These are phyloP conservation scores for Solanum peruvianum DNA, from an alignment of 257 asterid species.

Conservation along the genomic window DNA sequence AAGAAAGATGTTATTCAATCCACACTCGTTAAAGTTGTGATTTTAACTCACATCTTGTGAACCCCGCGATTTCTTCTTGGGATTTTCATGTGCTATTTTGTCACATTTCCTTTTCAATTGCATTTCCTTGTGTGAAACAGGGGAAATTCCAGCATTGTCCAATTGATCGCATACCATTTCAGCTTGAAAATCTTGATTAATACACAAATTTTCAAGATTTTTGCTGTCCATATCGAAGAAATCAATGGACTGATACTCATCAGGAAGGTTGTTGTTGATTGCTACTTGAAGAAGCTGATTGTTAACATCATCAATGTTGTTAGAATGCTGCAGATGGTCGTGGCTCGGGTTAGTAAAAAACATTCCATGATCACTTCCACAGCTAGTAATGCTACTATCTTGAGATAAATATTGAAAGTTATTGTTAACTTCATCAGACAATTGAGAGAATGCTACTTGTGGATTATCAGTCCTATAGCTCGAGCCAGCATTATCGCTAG, in stretches of 20 bases:
- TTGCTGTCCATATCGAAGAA: conserved; percentile 10
- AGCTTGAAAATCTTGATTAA: conserved; percentile 8
- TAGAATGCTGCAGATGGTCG: neutral
- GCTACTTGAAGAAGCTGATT: neutral
- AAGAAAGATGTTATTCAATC: neutral
- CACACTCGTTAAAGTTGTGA: neutral
- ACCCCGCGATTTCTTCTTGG: conserved; percentile 40
- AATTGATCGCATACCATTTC: conserved; percentile 1
- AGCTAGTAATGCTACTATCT: conserved; percentile 34
- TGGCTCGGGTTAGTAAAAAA: neutral
- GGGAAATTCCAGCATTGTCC: conserved; percentile 4
- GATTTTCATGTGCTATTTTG: conserved; percentile 2
- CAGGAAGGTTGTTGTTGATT: neutral
- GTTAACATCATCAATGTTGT: neutral
- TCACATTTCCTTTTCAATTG: conserved; percentile 35
- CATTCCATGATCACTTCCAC: conserved; percentile 4
- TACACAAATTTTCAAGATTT: neutral
- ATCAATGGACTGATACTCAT: conserved; percentile 11
- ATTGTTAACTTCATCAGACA: neutral
- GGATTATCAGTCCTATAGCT: neutral
- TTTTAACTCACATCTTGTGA: conserved; percentile 36
- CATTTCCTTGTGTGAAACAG: conserved; percentile 11
- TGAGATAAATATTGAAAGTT: conserved; percentile 31
- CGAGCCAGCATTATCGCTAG: neutral
- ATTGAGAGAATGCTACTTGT: neutral